phyloP scores from a whole-genome alignment of 2,329 filamentous ascomycete species.

The Fusarium temperatum region DNA sequence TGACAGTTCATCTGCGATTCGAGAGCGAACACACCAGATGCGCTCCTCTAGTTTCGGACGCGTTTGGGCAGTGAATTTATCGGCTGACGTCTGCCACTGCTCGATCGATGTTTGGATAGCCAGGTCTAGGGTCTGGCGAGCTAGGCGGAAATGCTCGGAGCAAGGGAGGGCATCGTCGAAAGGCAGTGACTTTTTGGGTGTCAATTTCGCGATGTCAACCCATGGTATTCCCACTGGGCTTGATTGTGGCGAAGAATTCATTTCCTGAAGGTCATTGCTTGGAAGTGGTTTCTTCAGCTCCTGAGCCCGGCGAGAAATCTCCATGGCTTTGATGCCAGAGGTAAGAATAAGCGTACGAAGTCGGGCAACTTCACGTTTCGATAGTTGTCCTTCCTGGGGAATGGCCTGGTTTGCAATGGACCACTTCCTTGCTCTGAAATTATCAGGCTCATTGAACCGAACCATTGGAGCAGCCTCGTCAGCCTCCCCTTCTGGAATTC shows the following conservation, averaged over 20 bases:
- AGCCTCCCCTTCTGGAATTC: slow-evolving; percentile 48
- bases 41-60: slow-evolving; percentile 61
- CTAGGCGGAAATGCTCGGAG: slow-evolving; percentile 59
- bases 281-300: slow-evolving; percentile 52
- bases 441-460: slow-evolving; percentile 34
- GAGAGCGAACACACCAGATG: slow-evolving; percentile 58
- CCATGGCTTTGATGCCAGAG: slow-evolving; percentile 89
- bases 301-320: slow-evolving; percentile 75
- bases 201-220: slow-evolving; percentile 56
- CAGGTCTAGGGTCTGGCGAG: slow-evolving; percentile 60
- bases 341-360: slow-evolving; percentile 79
- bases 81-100: slow-evolving; percentile 67
- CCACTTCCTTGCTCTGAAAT: slow-evolving; percentile 56
- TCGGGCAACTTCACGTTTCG: slow-evolving; percentile 81
- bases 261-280: slow-evolving; percentile 22
- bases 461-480: slow-evolving; percentile 46
- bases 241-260: slow-evolving; percentile 35
- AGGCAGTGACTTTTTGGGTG: slow-evolving; percentile 47
- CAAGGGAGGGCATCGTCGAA: slow-evolving; percentile 50
- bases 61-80: slow-evolving; percentile 66
- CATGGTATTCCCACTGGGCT: slow-evolving; percentile 46
- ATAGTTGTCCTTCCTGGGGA: slow-evolving; percentile 54
- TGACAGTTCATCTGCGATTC: slow-evolving; percentile 63
- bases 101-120: slow-evolving; percentile 60
- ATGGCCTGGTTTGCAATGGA: slow-evolving; percentile 58